A percentile compares a stretch with the other conserved stretches of the same genome.
Conservation (phyloP, 176 grass and related monocot genomes). For the Oryza meridionalis region DNA sequence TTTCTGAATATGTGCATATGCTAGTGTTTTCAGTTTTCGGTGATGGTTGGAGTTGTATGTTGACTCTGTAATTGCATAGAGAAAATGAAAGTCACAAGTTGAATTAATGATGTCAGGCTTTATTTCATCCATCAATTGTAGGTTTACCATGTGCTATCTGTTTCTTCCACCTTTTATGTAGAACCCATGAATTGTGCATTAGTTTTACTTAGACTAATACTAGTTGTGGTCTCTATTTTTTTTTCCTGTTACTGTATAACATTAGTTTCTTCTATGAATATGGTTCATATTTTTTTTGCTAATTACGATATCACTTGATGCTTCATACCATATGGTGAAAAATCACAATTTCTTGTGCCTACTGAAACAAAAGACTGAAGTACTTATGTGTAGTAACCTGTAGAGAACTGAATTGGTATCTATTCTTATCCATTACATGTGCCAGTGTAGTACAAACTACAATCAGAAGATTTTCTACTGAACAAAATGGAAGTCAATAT, state of each 20-base stretch:
- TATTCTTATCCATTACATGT: background rate
- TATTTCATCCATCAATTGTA: background rate
- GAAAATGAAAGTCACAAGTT: background rate
- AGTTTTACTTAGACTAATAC: slow-evolving; percentile 2
- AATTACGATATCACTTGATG: background rate
- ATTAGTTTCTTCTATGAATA: too few relatives aligned
- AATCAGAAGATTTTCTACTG: slow-evolving; percentile 3
- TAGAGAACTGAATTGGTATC: background rate
- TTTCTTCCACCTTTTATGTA: slow-evolving; percentile 4
- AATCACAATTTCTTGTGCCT: background rate
- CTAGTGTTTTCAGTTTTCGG: background rate
- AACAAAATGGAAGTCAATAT: slow-evolving; percentile 7
- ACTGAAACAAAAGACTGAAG: background rate
- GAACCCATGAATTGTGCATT: background rate
- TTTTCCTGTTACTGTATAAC: background rate
- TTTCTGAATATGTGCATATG: background rate
- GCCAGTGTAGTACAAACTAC: background rate
- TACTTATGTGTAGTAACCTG: background rate
- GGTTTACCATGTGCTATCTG: background rate
- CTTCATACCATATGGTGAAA: background rate
- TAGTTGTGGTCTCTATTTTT: background rate
- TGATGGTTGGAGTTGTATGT: background rate
- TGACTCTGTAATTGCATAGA: background rate
- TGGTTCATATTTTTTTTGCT: background rate
- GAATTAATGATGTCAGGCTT: background rate